Evolutionary conservation across 1,284 basidiomycete species (phyloP).

Genomic region (Leccinum pachyderme): DNA sequence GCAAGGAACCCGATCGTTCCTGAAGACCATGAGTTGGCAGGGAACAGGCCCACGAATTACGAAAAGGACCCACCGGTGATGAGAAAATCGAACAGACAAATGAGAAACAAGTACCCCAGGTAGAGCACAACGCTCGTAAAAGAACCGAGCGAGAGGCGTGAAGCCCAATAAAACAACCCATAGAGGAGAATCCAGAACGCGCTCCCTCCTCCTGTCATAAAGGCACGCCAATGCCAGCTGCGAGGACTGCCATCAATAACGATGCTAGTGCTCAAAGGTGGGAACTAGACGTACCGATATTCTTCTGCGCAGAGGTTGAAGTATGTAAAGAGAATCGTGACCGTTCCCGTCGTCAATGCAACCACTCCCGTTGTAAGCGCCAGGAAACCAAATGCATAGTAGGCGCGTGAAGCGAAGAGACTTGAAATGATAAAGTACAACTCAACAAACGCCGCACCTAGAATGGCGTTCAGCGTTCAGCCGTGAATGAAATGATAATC

Average conservation of each 20-base stretch:
- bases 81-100: slow-evolving; percentile 84
- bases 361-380: slow-evolving; percentile 87
- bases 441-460: slow-evolving; percentile 93
- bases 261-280: not conserved
- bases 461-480: slow-evolving; percentile 1
- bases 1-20: slow-evolving; percentile 87
- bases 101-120: slow-evolving; percentile 86
- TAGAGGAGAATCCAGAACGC: slow-evolving; percentile 85
- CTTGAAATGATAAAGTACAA: slow-evolving; percentile 93
- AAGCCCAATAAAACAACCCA: slow-evolving; percentile 78
- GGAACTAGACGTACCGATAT: slow-evolving; percentile 60
- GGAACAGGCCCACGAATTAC: slow-evolving; percentile 2
- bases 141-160: slow-evolving; percentile 81
- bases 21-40: slow-evolving; percentile 26
- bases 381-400: slow-evolving; percentile 96
- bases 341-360: slow-evolving; percentile 84
- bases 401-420: slow-evolving; percentile 90
- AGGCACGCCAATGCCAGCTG: slow-evolving; percentile 96
- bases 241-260: slow-evolving; percentile 5
- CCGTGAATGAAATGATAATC: slow-evolving; percentile 16
- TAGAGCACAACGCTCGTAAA: slow-evolving; percentile 85
- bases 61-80: slow-evolving; percentile 64
- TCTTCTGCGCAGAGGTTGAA: slow-evolving; percentile 95
- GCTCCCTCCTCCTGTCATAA: slow-evolving; percentile 91
- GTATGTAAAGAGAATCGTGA: slow-evolving; percentile 89